Percentiles rank a stretch among this genome's conserved stretches.
Evolutionary conservation across 2,329 filamentous ascomycete species (phyloP).

Genomic region (Xylaria polymorpha): DNA sequence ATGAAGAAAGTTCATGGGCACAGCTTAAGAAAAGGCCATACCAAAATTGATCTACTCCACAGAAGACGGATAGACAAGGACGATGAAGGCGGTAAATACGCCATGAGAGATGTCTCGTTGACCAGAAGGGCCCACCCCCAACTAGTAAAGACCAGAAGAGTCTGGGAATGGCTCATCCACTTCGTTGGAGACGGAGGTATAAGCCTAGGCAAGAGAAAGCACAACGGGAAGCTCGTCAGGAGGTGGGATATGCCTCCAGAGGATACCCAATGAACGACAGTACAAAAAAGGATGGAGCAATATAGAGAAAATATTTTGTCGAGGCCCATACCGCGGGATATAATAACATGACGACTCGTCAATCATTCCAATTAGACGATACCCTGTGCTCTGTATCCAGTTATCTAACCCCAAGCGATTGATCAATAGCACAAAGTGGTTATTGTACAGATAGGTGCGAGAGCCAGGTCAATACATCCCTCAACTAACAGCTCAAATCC

Average conservation of each 20-base stretch:
- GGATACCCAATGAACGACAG: constrained; percentile 46
- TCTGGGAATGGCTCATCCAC: constrained; percentile 78
- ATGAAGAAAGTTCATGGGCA: constrained; percentile 84
- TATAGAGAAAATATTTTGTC: background rate
- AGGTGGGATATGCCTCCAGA: constrained; percentile 51
- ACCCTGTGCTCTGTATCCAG: no score
- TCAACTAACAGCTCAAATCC: no score
- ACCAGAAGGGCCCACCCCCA: constrained; percentile 59
- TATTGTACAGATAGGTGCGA: no score
- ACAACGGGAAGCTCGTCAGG: constrained; percentile 44
- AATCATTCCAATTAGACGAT: no score
- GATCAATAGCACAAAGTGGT: no score
- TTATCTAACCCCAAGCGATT: no score
- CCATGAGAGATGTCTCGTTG: constrained; percentile 59
- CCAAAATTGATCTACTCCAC: constrained; percentile 75
- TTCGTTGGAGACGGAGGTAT: constrained; percentile 67
- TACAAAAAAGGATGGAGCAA: background rate
- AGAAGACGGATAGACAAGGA: constrained; percentile 63
- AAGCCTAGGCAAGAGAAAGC: constrained; percentile 45
- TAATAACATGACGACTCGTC: background rate
- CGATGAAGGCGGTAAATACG: constrained; percentile 69
- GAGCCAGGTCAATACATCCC: no score
- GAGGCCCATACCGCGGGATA: background rate
- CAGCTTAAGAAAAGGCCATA: constrained; percentile 77
- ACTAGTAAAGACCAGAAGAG: constrained; percentile 71